phyloP scores from a whole-genome alignment of 2,329 filamentous ascomycete species.

The Fusarium sp. region DNA sequence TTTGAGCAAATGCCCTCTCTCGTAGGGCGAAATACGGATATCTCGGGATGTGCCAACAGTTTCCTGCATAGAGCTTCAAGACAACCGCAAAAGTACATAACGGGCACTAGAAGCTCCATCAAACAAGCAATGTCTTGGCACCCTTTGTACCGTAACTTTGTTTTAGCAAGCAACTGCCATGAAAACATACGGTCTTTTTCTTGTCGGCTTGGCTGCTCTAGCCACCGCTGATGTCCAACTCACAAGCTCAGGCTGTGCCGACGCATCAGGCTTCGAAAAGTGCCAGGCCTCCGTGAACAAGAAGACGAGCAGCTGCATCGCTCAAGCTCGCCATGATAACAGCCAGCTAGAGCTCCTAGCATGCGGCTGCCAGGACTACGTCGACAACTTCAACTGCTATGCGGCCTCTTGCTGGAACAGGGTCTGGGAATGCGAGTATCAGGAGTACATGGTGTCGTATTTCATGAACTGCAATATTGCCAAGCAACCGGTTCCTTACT shows the following conservation, averaged over 20 bases:
- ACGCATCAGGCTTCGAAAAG: not conserved
- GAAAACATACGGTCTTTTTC: not conserved
- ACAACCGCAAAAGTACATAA: not conserved
- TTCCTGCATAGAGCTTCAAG: not conserved
- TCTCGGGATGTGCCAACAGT: not conserved
- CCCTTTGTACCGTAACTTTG: too few relatives aligned
- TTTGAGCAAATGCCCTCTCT: too few relatives aligned
- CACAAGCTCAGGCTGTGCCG: not conserved
- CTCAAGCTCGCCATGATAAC: not conserved
- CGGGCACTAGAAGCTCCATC: not conserved
- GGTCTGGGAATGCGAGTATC: not conserved
- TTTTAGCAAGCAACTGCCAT: not conserved
- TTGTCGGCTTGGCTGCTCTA: not conserved
- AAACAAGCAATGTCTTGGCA: not conserved
- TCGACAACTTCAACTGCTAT: not conserved
- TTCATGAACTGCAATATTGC: not conserved
- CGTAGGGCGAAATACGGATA: not conserved
- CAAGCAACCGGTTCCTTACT: not conserved
- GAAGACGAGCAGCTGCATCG: not conserved
- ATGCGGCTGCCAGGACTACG: not conserved
- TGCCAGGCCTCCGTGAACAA: not conserved
- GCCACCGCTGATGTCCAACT: not conserved
- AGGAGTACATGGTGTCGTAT: not conserved
- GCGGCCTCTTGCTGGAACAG: not conserved
- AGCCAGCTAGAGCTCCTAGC: not conserved